Conservation (phyloP, 2,329 filamentous ascomycete genomes). For the Microdochium nivale region DNA sequence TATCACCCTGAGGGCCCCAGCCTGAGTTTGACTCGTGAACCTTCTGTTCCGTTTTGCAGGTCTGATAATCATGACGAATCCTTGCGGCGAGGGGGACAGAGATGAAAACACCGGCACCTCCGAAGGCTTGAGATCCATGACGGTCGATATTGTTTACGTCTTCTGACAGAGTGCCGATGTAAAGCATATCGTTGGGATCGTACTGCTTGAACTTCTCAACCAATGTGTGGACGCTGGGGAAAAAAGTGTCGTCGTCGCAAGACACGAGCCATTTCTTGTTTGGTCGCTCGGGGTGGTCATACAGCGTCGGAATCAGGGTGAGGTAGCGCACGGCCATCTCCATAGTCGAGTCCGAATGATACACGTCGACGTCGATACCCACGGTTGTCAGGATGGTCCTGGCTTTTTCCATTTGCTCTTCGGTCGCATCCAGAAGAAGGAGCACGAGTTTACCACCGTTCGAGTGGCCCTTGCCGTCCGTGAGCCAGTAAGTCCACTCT, state of each 20-base stretch:
- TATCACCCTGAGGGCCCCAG: conserved; percentile 53
- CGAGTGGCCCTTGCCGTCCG: conserved; percentile 43
- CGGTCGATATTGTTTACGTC: conserved; percentile 50
- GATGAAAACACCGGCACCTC: conserved; percentile 55
- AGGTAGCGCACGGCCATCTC: conserved; percentile 53
- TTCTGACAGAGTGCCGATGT: conserved; percentile 54
- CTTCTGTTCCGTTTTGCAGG: conserved; percentile 40
- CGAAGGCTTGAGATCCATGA: conserved; percentile 56
- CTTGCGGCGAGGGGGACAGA: conserved; percentile 39
- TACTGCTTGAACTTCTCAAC: conserved; percentile 41
- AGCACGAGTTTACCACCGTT: conserved; percentile 49
- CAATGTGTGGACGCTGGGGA: conserved; percentile 48
- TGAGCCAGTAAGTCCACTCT: conserved; percentile 54
- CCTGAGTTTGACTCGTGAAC: conserved; percentile 46
- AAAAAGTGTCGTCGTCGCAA: conserved; percentile 60
- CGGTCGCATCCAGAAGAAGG: conserved; percentile 42
- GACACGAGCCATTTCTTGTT: conserved; percentile 51
- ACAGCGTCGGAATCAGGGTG: conserved; percentile 44
- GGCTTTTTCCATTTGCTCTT: conserved; percentile 40
- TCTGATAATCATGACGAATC: conserved; percentile 33
- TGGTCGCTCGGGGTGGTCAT: conserved; percentile 38
- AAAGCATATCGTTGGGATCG: conserved; percentile 43
- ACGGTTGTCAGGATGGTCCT: conserved; percentile 33
- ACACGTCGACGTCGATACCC: conserved; percentile 50
- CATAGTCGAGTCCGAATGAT: conserved; percentile 40